phyloP scores from a whole-genome alignment of 2,329 filamentous ascomycete species.

The Xylariaceae sp. region DNA sequence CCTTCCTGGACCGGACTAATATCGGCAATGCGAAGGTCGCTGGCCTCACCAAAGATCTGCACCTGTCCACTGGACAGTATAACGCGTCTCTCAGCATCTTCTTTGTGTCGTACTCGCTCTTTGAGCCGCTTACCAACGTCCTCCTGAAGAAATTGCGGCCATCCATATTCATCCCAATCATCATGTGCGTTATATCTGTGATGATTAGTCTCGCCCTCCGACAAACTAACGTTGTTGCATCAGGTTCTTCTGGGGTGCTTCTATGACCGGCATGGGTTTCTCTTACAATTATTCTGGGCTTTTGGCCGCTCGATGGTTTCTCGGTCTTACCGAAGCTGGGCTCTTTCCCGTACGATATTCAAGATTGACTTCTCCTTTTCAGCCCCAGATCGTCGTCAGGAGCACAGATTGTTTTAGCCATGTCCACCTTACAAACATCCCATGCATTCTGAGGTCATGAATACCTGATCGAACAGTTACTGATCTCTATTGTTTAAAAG shows the following conservation, averaged over 20 bases:
- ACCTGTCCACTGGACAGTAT: conserved; percentile 69
- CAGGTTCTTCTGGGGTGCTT: conserved; percentile 68
- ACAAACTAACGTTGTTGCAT: conserved; percentile 31
- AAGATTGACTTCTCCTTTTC: neutral
- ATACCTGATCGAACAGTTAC: neutral
- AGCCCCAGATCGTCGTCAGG: neutral
- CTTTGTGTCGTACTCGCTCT: conserved; percentile 83
- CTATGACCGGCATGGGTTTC: conserved; percentile 74
- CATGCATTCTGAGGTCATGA: neutral
- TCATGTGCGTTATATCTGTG: conserved; percentile 65
- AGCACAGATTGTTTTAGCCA: neutral
- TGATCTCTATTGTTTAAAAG: conserved; percentile 12
- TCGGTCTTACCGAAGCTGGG: conserved; percentile 76
- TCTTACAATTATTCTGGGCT: conserved; percentile 67
- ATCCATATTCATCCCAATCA: conserved; percentile 78
- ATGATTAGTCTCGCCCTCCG: conserved; percentile 8
- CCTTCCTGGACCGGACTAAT: conserved; percentile 78
- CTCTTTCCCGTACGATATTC: conserved; percentile 62
- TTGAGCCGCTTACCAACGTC: conserved; percentile 79
- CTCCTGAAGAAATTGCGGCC: conserved; percentile 78
- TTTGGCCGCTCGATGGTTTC: conserved; percentile 71
- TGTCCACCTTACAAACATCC: neutral
- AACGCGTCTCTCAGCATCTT: conserved; percentile 81
- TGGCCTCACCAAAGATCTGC: conserved; percentile 59
- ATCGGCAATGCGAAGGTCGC: conserved; percentile 72